A percentile compares a stretch with the other conserved stretches of the same genome.
These are phyloP conservation scores for Chenopodium formosanum DNA, from an alignment of 148 eudicot genomes.

Conservation along the genomic window DNA sequence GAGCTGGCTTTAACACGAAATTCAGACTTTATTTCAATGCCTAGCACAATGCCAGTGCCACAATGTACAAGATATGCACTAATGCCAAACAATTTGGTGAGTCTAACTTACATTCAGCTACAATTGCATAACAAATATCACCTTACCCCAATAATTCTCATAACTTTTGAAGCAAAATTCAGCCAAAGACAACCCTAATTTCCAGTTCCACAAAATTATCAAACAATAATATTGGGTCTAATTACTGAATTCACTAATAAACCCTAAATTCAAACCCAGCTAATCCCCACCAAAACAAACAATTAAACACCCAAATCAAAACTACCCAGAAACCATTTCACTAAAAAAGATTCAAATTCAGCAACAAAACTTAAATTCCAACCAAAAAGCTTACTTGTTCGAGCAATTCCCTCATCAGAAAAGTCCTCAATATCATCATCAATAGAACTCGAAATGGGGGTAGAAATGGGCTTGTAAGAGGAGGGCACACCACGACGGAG, in stretches of 20 bases:
- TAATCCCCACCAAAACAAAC: background rate
- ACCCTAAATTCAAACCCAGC: background rate
- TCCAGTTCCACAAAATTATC: background rate
- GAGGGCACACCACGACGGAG: constrained; percentile 54
- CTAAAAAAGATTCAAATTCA: background rate
- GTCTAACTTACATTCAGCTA: background rate
- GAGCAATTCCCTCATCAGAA: constrained; percentile 49
- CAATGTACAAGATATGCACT: background rate
- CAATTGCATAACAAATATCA: background rate
- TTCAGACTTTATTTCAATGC: background rate
- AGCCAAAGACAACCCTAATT: background rate
- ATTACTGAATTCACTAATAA: background rate
- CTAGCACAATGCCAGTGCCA: background rate
- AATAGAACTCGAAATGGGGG: constrained; percentile 21
- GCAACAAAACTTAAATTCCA: background rate
- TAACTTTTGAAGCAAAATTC: background rate
- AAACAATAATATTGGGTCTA: no score
- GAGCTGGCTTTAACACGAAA: background rate
- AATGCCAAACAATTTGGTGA: background rate
- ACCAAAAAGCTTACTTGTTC: constrained; percentile 34
- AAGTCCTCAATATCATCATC: constrained; percentile 89
- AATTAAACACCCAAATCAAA: background rate
- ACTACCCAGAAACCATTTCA: background rate
- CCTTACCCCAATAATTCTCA: background rate
- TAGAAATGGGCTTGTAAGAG: constrained; percentile 8